These are phyloP conservation scores for Lactarius sanguifluus DNA, from an alignment of 768 basidiomycete species.

Conservation along the genomic window DNA sequence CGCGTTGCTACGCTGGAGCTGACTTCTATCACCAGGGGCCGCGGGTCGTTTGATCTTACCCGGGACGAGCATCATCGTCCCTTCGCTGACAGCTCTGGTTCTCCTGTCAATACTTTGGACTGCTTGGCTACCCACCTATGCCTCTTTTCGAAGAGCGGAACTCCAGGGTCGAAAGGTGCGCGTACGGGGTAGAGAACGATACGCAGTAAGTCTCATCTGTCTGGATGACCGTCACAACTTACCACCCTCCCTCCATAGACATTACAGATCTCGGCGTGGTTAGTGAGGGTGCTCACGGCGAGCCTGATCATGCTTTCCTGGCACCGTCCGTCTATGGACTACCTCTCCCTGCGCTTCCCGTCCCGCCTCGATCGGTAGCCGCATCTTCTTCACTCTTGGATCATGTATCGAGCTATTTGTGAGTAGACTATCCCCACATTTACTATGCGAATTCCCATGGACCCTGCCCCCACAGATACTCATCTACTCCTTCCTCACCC, in stretches of 20 bases:
- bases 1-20: slow-evolving; percentile 4
- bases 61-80: neutral
- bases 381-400: slow-evolving; percentile 49
- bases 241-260: slow-evolving; percentile 40
- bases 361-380: slow-evolving; percentile 39
- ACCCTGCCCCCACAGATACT: slow-evolving; percentile 45
- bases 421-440: slow-evolving; percentile 32
- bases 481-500: slow-evolving; percentile 49
- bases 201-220: slow-evolving; percentile 50
- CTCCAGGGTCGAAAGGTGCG: slow-evolving; percentile 72
- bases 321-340: slow-evolving; percentile 43
- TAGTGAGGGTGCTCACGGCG: slow-evolving; percentile 52
- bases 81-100: slow-evolving; percentile 50
- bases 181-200: slow-evolving; percentile 58
- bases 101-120: slow-evolving; percentile 72
- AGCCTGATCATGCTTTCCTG: slow-evolving; percentile 45
- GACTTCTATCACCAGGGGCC: slow-evolving; percentile 12
- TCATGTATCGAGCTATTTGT: slow-evolving; percentile 58
- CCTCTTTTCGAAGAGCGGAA: slow-evolving; percentile 54
- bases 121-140: slow-evolving; percentile 85
- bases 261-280: slow-evolving; percentile 61
- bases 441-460: neutral
- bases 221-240: neutral
- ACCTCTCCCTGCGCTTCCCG: slow-evolving; percentile 39
- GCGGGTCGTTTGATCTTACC: slow-evolving; percentile 16